phyloP scores from a whole-genome alignment of 345 rosid genomes.

The Passiflora organensis region DNA sequence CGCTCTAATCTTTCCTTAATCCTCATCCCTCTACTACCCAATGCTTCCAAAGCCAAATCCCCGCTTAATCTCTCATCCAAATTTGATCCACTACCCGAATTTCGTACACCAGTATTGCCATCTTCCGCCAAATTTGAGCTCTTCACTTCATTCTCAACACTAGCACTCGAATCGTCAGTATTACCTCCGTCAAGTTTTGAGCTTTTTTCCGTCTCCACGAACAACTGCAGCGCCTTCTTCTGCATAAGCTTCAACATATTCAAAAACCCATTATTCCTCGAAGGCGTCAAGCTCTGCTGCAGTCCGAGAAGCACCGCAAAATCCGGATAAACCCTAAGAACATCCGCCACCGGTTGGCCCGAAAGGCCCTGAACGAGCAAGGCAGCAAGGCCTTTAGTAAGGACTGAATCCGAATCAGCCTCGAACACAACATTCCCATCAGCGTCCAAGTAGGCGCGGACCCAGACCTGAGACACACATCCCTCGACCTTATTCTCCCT shows the following conservation, averaged over 20 bases:
- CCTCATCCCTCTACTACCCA: constrained; percentile 64
- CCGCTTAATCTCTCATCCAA: constrained; percentile 17
- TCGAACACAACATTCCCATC: constrained; percentile 63
- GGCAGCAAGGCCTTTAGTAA: constrained; percentile 89
- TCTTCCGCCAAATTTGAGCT: constrained; percentile 3
- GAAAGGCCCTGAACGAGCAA: constrained; percentile 81
- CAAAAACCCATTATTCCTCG: constrained; percentile 85
- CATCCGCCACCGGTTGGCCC: constrained; percentile 61
- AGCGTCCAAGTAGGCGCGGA: constrained; percentile 68
- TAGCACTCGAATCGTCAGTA: background rate
- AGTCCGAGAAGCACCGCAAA: constrained; percentile 70
- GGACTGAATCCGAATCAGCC: constrained; percentile 86
- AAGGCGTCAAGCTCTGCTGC: constrained; percentile 80
- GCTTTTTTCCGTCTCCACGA: constrained; percentile 33
- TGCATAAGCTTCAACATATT: constrained; percentile 94
- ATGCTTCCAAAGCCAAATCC: constrained; percentile 18
- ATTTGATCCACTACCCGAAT: constrained; percentile 19
- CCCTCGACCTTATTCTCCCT: constrained; percentile 84
- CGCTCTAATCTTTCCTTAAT: constrained; percentile 64
- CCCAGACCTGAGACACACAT: constrained; percentile 95
- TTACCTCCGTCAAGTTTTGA: constrained; percentile 5
- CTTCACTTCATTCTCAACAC: background rate
- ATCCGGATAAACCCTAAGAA: constrained; percentile 72
- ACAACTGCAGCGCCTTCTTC: constrained; percentile 63
- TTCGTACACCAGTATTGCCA: constrained; percentile 6